Percentiles rank a stretch among this genome's conserved stretches.
Evolutionary conservation across 208 protist species (phyloP).

Genomic region (Trypanosoma avium): DNA sequence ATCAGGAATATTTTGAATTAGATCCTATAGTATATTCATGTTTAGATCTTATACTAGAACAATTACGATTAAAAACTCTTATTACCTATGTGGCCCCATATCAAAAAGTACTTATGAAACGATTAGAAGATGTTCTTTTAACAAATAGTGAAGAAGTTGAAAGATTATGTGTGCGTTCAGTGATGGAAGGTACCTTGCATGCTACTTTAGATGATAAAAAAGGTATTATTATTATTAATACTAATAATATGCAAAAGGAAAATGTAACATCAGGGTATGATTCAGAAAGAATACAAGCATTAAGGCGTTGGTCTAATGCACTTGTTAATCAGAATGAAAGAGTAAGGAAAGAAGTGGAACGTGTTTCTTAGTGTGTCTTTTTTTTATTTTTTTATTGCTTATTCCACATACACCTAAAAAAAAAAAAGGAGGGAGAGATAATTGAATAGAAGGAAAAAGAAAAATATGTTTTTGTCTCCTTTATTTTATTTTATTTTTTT

Average conservation of each 20-base stretch:
- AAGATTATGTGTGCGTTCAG: constrained; percentile 86
- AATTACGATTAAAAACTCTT: constrained; percentile 91
- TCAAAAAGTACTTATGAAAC: constrained; percentile 49
- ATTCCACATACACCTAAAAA: constrained; percentile 1
- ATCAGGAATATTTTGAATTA: constrained; percentile 58
- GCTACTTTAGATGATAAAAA: constrained; percentile 40
- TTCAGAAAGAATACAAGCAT: constrained; percentile 25
- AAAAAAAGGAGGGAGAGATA: too few species aligned
- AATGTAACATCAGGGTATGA: not conserved
- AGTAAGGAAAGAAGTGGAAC: constrained; percentile 8
- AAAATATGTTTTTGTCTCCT: too few species aligned
- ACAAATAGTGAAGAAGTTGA: constrained; percentile 71
- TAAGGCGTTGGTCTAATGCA: constrained; percentile 27
- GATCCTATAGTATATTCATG: constrained; percentile 92
- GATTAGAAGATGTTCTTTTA: constrained; percentile 80
- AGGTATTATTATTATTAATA: constrained; percentile 28
- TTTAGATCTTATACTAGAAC: constrained; percentile 89
- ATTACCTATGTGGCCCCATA: constrained; percentile 90
- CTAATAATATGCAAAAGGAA: constrained; percentile 25
- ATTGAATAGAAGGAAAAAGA: too few species aligned
- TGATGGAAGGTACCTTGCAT: constrained; percentile 88
- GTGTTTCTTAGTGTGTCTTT: not conserved
- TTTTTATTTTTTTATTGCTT: constrained; percentile 12
- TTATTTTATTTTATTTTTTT: not conserved
- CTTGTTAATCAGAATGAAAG: constrained; percentile 19